Evolutionary conservation across 495 filamentous ascomycete species (phyloP).

Genomic region (Penicillium verhagenii): DNA sequence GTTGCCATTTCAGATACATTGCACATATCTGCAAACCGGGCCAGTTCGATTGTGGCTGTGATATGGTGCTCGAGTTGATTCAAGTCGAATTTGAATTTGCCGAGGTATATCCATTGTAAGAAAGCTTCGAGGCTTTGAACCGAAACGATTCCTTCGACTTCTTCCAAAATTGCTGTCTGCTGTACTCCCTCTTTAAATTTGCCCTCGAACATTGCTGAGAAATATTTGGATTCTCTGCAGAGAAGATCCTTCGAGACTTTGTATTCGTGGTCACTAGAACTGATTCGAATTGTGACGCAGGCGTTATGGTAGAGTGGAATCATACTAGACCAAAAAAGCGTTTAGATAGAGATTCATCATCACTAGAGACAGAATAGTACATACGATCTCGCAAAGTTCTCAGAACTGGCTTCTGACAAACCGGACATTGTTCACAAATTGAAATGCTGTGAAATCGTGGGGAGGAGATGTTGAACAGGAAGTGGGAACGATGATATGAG

Average conservation of each 20-base stretch:
- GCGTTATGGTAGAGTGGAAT: slow-evolving; percentile 1
- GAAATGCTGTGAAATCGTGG: too few species aligned
- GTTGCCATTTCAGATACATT: not conserved
- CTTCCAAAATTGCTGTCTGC: slow-evolving; percentile 22
- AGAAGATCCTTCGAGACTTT: slow-evolving; percentile 18
- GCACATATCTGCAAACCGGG: not conserved
- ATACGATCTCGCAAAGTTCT: not conserved
- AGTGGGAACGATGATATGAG: too few species aligned
- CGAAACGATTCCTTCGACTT: slow-evolving; percentile 26
- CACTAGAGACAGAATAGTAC: not conserved
- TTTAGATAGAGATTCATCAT: not conserved
- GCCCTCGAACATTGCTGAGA: slow-evolving; percentile 29
- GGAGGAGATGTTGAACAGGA: too few species aligned
- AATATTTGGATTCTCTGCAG: slow-evolving; percentile 27
- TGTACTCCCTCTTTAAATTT: slow-evolving; percentile 26
- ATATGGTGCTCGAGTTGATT: slow-evolving; percentile 15
- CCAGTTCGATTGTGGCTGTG: slow-evolving; percentile 13
- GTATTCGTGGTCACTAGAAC: not conserved
- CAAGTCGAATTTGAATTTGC: slow-evolving; percentile 13
- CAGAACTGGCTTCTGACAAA: not conserved
- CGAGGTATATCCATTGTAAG: slow-evolving; percentile 27
- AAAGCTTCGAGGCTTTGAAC: slow-evolving; percentile 25
- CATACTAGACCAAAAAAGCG: not conserved
- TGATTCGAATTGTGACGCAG: not conserved
- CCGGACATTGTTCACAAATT: not conserved